Conservation (phyloP, 2,329 filamentous ascomycete genomes). For the Eutypa lata region DNA sequence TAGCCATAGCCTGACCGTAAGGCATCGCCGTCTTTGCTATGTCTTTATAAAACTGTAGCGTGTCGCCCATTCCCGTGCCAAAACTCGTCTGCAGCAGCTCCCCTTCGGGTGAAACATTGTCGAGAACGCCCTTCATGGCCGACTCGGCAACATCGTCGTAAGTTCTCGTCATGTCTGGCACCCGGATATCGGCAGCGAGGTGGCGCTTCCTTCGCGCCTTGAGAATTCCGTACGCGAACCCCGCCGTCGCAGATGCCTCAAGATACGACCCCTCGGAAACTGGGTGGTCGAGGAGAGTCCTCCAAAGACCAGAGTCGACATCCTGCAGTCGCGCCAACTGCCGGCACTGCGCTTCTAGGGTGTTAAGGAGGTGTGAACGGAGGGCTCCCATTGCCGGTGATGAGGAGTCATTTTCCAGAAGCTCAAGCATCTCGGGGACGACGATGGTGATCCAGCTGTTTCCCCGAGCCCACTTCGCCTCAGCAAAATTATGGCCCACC, state of each 20-base stretch:
- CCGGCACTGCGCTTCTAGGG: constrained; percentile 67
- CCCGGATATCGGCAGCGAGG: too few species aligned
- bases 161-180: constrained; percentile 61
- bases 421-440: constrained; percentile 75
- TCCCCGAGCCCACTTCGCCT: constrained; percentile 55
- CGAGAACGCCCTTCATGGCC: constrained; percentile 65
- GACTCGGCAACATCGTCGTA: constrained; percentile 61
- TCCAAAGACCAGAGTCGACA: constrained; percentile 68
- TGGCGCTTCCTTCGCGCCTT: constrained; percentile 69
- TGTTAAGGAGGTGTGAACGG: constrained; percentile 56
- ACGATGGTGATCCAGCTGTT: constrained; percentile 79
- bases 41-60: constrained; percentile 72
- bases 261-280: constrained; percentile 67
- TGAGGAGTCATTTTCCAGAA: too few species aligned
- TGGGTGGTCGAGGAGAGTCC: constrained; percentile 68
- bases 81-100: constrained; percentile 75
- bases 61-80: constrained; percentile 73
- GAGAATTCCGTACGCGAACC: constrained; percentile 76
- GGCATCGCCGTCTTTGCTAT: constrained; percentile 79
- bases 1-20: constrained; percentile 81
- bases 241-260: constrained; percentile 75
- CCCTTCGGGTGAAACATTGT: constrained; percentile 62
- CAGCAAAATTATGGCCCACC: constrained; percentile 61
- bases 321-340: too few species aligned
- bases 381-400: too few species aligned